These are phyloP conservation scores for Aschersonia sp. DNA, from an alignment of 2,329 filamentous ascomycete genomes.

Conservation along the genomic window DNA sequence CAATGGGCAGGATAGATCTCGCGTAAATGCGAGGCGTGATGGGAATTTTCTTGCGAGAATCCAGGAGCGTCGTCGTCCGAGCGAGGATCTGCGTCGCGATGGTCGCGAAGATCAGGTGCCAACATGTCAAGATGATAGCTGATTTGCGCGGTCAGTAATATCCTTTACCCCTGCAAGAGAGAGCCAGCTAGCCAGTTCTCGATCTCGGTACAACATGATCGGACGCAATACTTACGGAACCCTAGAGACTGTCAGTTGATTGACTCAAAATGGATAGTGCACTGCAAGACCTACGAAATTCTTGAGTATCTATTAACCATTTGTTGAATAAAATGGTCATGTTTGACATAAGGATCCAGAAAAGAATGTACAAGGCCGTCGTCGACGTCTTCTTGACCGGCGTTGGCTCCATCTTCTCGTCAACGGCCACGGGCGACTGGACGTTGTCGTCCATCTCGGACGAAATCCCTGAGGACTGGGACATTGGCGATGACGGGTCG, in stretches of 20 bases:
- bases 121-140: constrained; percentile 48
- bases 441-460: constrained; percentile 11
- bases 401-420: not conserved
- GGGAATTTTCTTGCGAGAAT: constrained; percentile 44
- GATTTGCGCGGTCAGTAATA: not conserved
- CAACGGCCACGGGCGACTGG: constrained; percentile 4
- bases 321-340: constrained; percentile 87
- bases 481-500: not conserved
- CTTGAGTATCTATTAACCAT: constrained; percentile 52
- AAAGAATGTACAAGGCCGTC: constrained; percentile 21
- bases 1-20: constrained; percentile 50
- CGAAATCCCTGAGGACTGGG: not conserved
- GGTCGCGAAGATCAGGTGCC: constrained; percentile 54
- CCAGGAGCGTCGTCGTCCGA: constrained; percentile 46
- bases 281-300: constrained; percentile 8
- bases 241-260: no score
- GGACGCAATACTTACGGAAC: no score
- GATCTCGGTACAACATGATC: no score
- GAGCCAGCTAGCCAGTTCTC: no score
- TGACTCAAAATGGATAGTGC: no score
- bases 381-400: constrained; percentile 11
- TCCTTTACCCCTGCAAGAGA: not conserved
- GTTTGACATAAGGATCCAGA: constrained; percentile 78
- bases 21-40: constrained; percentile 47
- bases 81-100: constrained; percentile 51